Conservation (phyloP, 768 basidiomycete genomes). For the Lactarius hengduanensis region DNA sequence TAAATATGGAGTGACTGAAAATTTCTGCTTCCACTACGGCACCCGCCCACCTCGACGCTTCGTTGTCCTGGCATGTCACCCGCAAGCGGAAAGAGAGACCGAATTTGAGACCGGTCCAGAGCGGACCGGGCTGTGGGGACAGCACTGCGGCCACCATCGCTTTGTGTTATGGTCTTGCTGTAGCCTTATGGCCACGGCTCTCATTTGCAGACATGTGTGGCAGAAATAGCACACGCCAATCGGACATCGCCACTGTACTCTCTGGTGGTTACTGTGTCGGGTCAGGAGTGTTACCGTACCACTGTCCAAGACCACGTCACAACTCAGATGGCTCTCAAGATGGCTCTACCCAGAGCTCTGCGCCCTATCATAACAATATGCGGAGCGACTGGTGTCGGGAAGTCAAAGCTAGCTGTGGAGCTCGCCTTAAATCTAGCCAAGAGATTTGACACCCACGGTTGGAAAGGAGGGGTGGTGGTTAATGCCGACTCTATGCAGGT, state of each 20-base stretch:
- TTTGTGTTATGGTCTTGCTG: neutral
- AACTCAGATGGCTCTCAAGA: neutral
- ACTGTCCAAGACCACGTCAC: neutral
- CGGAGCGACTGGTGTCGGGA: slow-evolving; percentile 95
- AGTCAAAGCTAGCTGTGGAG: slow-evolving; percentile 88
- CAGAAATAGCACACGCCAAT: neutral
- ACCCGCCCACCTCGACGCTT: too few species aligned
- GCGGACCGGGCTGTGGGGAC: too few species aligned
- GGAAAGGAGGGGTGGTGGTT: slow-evolving; percentile 72
- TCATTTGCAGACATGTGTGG: neutral
- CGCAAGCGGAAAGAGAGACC: too few species aligned
- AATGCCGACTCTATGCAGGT: slow-evolving; percentile 99
- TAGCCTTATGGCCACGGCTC: neutral
- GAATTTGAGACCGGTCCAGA: too few species aligned
- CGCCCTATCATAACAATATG: slow-evolving; percentile 80
- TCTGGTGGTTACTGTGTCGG: neutral
- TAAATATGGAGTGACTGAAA: too few species aligned
- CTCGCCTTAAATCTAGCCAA: slow-evolving; percentile 64
- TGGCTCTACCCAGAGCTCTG: slow-evolving; percentile 34
- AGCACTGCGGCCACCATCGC: too few species aligned
- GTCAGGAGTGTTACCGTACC: neutral
- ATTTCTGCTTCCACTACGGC: too few species aligned
- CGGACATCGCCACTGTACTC: neutral
- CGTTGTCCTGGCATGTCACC: too few species aligned
- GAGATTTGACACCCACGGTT: slow-evolving; percentile 38